A percentile compares a stretch with the other conserved stretches of the same genome.
These are phyloP conservation scores for Sphagnurus paluster DNA, from an alignment of 1,284 basidiomycete genomes.

Conservation along the genomic window DNA sequence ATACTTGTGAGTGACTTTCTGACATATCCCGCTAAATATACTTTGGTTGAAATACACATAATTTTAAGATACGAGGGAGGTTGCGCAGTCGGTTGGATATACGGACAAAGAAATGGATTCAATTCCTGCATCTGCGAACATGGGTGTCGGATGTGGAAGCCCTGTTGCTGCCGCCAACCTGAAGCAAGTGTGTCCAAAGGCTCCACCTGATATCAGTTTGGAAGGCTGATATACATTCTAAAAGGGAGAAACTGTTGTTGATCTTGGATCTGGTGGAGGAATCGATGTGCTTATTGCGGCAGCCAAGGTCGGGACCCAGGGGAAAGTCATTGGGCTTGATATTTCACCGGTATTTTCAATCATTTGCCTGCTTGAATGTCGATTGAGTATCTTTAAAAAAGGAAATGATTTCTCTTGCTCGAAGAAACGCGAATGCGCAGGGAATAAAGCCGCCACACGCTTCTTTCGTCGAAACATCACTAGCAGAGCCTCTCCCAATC, in stretches of 20 bases:
- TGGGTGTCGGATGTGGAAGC: slow-evolving; percentile 53
- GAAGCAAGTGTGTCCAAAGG: slow-evolving; percentile 34
- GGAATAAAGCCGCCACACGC: slow-evolving; percentile 44
- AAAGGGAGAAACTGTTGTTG: slow-evolving; percentile 53
- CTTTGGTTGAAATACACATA: neutral
- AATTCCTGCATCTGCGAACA: slow-evolving; percentile 40
- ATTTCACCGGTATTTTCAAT: slow-evolving; percentile 35
- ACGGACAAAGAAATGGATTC: slow-evolving; percentile 39
- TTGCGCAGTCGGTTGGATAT: slow-evolving; percentile 48
- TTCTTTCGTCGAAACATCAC: slow-evolving; percentile 42
- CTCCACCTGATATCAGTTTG: neutral
- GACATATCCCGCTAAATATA: neutral
- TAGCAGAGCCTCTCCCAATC: slow-evolving; percentile 47
- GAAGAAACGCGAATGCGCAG: slow-evolving; percentile 42
- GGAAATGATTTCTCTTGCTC: slow-evolving; percentile 51
- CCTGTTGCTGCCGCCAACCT: slow-evolving; percentile 44
- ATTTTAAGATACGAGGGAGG: slow-evolving; percentile 15
- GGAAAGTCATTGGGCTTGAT: slow-evolving; percentile 53
- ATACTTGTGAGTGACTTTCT: neutral
- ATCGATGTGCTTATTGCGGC: slow-evolving; percentile 55
- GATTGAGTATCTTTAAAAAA: slow-evolving; percentile 19
- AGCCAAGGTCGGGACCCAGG: slow-evolving; percentile 43
- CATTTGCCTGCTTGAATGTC: neutral
- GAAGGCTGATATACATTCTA: neutral
- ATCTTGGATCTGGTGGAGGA: slow-evolving; percentile 56